phyloP scores from a whole-genome alignment of 2,329 filamentous ascomycete species.

The Xylariaceae sp. region DNA sequence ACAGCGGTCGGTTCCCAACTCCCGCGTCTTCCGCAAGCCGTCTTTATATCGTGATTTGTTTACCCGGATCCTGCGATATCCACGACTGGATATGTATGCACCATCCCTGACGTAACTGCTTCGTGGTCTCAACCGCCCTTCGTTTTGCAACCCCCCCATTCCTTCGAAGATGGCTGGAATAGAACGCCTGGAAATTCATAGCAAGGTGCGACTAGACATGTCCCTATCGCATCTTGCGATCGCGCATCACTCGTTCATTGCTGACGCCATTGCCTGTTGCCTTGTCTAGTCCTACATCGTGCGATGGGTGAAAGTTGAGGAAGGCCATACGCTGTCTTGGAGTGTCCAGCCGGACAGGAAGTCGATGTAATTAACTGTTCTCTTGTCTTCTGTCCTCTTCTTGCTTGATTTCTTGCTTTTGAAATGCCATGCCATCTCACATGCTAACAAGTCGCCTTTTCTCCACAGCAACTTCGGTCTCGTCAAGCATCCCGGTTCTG shows the following conservation, averaged over 20 bases:
- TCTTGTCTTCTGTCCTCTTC: background rate
- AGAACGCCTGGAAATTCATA: conserved; percentile 95
- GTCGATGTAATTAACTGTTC: conserved; percentile 62
- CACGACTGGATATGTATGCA: conserved; percentile 4
- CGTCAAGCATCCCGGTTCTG: conserved; percentile 88
- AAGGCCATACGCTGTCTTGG: conserved; percentile 92
- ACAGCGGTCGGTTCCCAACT: background rate
- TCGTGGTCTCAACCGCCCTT: background rate
- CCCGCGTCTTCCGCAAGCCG: background rate
- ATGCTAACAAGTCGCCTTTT: conserved; percentile 3
- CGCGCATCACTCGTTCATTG: conserved; percentile 14
- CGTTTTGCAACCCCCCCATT: background rate
- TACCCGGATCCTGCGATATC: background rate
- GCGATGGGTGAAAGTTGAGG: conserved; percentile 89
- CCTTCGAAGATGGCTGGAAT: conserved; percentile 72
- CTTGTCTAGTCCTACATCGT: conserved; percentile 83
- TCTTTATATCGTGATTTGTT: background rate
- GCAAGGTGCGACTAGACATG: conserved; percentile 62
- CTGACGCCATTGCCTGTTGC: conserved; percentile 4
- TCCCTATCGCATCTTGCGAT: background rate
- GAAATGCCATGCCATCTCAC: background rate
- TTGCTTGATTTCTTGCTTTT: too few species aligned
- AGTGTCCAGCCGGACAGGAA: conserved; percentile 97
- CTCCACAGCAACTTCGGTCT: conserved; percentile 78
- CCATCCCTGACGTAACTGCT: conserved; percentile 11